Evolutionary conservation across 208 protist species (phyloP), one percentile per base, ranked within the genome.

Genomic region (Acanthamoeba sp.): DNA sequence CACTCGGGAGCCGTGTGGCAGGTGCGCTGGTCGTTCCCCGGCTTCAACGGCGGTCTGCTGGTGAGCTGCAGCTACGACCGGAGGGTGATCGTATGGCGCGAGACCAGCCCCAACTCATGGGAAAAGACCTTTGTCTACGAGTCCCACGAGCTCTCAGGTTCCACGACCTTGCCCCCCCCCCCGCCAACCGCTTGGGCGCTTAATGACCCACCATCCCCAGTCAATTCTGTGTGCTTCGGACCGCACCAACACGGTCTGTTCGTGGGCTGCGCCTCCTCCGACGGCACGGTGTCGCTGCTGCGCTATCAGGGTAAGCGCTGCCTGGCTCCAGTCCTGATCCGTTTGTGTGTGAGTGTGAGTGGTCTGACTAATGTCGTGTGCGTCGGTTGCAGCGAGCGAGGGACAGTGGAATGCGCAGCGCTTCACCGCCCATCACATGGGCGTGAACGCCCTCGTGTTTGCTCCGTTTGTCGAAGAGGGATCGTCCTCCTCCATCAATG

Each of bases 1-100:
- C 99, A 99, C 89, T 97, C 99, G 59, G 99, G 99, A n/a, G 98
- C 99, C 24, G 99, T 99, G 52, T 99, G 99, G 99, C 98, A 98
- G 97, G 98, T 99, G 3, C 97, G 97, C 34, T 99, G 99, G 99
- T 98, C 99, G 0, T 98, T 99, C 91, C 99, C 99, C n/a, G 98
- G 98, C 94, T 99, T 99, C 95, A 24, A 66, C 38, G 69, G 69
- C 34, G 69, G 69, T 78, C 96, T 99, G 18, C 95, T 99, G n/a
- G 99, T 98, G n/a, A 99, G 98, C 20, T 99, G 98, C 82, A 98
- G 98, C 27, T 99, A 99, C 95, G 99, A 99, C 96, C 96, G 98
- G 52, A 98, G 97, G 69, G 98, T 99, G 29, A 99, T 99, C 78
- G 97, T 99, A 34, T 99, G 99, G 99, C 99, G 98, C 89, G 97